Evolutionary conservation across 768 basidiomycete species (phyloP).

Genomic region (Rubroboletus satanas): DNA sequence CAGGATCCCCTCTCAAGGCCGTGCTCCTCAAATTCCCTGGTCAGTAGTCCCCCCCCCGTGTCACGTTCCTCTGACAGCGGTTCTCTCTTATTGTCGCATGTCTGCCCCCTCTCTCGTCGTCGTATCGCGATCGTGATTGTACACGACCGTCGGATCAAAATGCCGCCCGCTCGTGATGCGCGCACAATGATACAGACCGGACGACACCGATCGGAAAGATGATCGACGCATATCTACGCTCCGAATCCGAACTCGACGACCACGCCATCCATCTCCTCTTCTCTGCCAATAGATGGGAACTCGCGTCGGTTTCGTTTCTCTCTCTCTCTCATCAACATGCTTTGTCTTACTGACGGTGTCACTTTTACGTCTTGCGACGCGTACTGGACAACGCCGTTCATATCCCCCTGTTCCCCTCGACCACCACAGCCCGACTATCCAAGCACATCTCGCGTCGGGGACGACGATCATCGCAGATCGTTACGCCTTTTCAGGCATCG

Average conservation of each 20-base stretch:
- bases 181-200: slow-evolving; percentile 53
- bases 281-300: slow-evolving; percentile 96
- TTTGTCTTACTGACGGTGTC: not conserved
- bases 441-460: slow-evolving; percentile 53
- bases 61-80: not conserved
- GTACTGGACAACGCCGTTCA: not conserved
- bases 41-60: slow-evolving; percentile 31
- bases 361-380: not conserved
- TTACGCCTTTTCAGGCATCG: slow-evolving; percentile 95
- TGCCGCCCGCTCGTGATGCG: too few relatives aligned
- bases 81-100: not conserved
- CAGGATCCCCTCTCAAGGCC: slow-evolving; percentile 28
- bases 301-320: slow-evolving; percentile 53
- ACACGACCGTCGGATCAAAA: not conserved
- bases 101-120: too few relatives aligned
- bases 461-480: slow-evolving; percentile 84
- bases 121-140: not conserved
- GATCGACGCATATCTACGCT: slow-evolving; percentile 89
- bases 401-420: not conserved
- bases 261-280: slow-evolving; percentile 90
- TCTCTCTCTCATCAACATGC: not conserved
- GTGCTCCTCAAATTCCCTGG: slow-evolving; percentile 87
- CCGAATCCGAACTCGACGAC: slow-evolving; percentile 84
- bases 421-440: slow-evolving; percentile 53
- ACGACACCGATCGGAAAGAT: slow-evolving; percentile 87